These are phyloP conservation scores for Auxenochlorella pyrenoidosa DNA, from an alignment of 139 green algal genomes.

Conservation along the genomic window DNA sequence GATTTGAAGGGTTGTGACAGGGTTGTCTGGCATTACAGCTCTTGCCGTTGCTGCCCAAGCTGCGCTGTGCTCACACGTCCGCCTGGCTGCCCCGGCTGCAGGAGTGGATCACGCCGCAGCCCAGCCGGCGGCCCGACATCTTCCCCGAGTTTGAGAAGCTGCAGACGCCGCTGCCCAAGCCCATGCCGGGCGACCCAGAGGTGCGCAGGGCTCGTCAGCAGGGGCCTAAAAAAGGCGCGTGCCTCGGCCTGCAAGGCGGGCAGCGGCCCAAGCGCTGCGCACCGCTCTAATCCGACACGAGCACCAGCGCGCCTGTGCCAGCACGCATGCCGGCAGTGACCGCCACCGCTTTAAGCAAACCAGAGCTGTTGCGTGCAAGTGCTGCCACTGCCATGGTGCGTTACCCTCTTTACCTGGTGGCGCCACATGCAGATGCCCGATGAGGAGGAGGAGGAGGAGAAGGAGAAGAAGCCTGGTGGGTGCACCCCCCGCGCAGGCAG, in stretches of 20 bases:
- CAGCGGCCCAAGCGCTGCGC: too few relatives aligned
- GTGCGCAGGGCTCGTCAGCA: background rate
- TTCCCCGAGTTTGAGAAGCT: slow-evolving; percentile 96
- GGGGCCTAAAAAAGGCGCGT: too few relatives aligned
- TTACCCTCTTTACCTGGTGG: background rate
- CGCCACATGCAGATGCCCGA: slow-evolving; percentile 71
- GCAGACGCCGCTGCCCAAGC: slow-evolving; percentile 75
- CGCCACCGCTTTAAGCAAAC: too few relatives aligned
- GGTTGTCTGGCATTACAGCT: background rate
- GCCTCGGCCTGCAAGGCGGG: too few relatives aligned
- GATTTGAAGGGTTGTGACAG: background rate
- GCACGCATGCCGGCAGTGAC: too few relatives aligned
- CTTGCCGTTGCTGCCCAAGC: background rate
- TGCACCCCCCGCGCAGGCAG: too few relatives aligned
- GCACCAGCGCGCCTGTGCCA: too few relatives aligned
- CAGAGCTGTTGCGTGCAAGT: too few relatives aligned
- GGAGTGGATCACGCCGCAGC: slow-evolving; percentile 94
- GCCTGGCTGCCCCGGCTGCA: slow-evolving; percentile 44
- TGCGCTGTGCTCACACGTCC: background rate
- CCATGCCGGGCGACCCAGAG: slow-evolving; percentile 89
- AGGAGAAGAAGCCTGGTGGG: slow-evolving; percentile 76
- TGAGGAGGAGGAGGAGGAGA: slow-evolving; percentile 87
- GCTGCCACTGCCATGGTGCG: too few relatives aligned
- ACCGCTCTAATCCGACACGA: too few relatives aligned
- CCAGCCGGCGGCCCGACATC: slow-evolving; percentile 88